phyloP scores from a whole-genome alignment of 2,329 filamentous ascomycete species.

The Fusarium sp. region DNA sequence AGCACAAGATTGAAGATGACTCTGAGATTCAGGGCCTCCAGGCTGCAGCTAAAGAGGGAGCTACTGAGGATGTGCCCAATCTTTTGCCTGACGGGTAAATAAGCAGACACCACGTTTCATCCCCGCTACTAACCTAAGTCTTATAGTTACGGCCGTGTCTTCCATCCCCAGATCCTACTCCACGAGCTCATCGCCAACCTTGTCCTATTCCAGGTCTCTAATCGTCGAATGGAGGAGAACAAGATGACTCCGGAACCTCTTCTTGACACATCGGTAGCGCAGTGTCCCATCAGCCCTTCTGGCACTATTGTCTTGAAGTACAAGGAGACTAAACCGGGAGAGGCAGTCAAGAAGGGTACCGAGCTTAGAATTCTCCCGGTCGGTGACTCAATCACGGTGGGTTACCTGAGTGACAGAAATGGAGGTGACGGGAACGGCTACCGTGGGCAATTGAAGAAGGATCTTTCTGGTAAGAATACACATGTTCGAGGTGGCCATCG shows the following conservation, averaged over 20 bases:
- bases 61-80: background rate
- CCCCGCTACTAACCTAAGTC: background rate
- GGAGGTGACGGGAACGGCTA: conserved; percentile 13
- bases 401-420: conserved; percentile 4
- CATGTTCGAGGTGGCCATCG: accelerated
- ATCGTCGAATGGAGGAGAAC: background rate
- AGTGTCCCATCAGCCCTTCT: background rate
- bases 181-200: conserved; percentile 8
- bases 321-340: background rate
- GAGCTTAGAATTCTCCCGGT: conserved; percentile 7
- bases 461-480: background rate
- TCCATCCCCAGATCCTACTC: conserved; percentile 5
- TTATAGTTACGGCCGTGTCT: conserved; percentile 1
- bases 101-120: background rate
- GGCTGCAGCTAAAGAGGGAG: background rate
- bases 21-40: background rate
- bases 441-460: background rate
- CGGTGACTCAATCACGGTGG: conserved; percentile 19
- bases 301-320: background rate
- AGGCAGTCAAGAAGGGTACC: background rate
- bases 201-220: conserved; percentile 1
- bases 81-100: conserved; percentile 12
- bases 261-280: background rate
- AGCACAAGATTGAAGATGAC: background rate
- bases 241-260: background rate